phyloP scores from a whole-genome alignment of 2,329 filamentous ascomycete species.

The Nothophoma quercina region DNA sequence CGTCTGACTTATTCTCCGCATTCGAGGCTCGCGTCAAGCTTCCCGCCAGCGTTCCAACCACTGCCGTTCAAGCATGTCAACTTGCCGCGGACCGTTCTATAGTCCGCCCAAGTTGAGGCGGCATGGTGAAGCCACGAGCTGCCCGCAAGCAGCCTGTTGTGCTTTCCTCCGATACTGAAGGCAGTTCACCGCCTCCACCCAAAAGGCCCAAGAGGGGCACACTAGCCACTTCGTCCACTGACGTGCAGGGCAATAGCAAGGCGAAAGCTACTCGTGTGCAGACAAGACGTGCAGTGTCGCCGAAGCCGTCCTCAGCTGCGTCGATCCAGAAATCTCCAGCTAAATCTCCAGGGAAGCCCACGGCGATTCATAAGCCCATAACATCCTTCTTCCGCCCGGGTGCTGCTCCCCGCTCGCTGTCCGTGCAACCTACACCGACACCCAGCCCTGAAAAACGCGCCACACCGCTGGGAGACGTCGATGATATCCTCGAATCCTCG shows the following conservation, averaged over 20 bases:
- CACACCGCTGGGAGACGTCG: constrained; percentile 38
- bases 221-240: constrained; percentile 31
- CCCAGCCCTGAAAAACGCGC: constrained; percentile 50
- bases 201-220: constrained; percentile 41
- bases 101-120: constrained; percentile 37
- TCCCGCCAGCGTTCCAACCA: constrained; percentile 13
- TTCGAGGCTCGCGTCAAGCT: constrained; percentile 18
- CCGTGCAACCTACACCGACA: constrained; percentile 48
- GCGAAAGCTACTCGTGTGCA: constrained; percentile 26
- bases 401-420: constrained; percentile 51
- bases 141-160: constrained; percentile 48
- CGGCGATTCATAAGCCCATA: constrained; percentile 53
- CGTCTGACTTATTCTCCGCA: constrained; percentile 1
- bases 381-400: constrained; percentile 59
- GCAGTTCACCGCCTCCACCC: constrained; percentile 41
- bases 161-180: constrained; percentile 46
- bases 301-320: constrained; percentile 26
- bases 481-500: constrained; percentile 50
- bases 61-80: constrained; percentile 40
- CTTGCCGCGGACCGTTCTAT: constrained; percentile 22
- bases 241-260: constrained; percentile 24
- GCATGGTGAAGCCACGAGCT: constrained; percentile 51
- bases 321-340: constrained; percentile 36
- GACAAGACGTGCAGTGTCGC: constrained; percentile 31
- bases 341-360: constrained; percentile 46